These are phyloP conservation scores for Russula lepida DNA, from an alignment of 768 basidiomycete genomes.

Conservation along the genomic window DNA sequence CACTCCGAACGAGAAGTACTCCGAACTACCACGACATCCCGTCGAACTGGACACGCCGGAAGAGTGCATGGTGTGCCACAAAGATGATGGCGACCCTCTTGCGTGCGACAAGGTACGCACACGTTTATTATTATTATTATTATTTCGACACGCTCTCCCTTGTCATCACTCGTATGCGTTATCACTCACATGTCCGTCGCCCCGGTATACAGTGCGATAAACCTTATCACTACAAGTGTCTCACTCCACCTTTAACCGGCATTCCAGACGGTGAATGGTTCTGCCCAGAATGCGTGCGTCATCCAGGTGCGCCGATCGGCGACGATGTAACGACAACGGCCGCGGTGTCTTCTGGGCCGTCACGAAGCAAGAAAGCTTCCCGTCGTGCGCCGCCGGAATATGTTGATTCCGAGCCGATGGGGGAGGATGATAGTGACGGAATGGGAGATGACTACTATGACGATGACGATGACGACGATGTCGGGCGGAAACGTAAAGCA, in stretches of 20 bases:
- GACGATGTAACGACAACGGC: not conserved
- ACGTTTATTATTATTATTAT: no score
- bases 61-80: conserved; percentile 61
- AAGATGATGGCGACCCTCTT: conserved; percentile 65
- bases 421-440: conserved; percentile 16
- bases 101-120: conserved; percentile 80
- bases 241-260: conserved; percentile 63
- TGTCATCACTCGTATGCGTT: conserved; percentile 5
- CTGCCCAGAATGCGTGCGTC: conserved; percentile 63
- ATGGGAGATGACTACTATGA: conserved; percentile 20
- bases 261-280: conserved; percentile 92
- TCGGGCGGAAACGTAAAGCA: conserved; percentile 40
- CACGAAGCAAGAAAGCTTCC: not conserved
- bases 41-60: conserved; percentile 58
- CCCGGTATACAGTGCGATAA: conserved; percentile 63
- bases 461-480: not conserved
- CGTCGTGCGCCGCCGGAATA: not conserved
- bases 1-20: conserved; percentile 60
- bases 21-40: conserved; percentile 77
- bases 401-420: conserved; percentile 4
- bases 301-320: conserved; percentile 44
- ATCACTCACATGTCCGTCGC: not conserved
- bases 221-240: conserved; percentile 79
- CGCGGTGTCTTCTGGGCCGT: not conserved
- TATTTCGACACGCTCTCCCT: not conserved